Base-by-base conservation (phyloP, 228 moss, liverwort and hornwort species). In the Sphagnum magellanicum region DNA sequence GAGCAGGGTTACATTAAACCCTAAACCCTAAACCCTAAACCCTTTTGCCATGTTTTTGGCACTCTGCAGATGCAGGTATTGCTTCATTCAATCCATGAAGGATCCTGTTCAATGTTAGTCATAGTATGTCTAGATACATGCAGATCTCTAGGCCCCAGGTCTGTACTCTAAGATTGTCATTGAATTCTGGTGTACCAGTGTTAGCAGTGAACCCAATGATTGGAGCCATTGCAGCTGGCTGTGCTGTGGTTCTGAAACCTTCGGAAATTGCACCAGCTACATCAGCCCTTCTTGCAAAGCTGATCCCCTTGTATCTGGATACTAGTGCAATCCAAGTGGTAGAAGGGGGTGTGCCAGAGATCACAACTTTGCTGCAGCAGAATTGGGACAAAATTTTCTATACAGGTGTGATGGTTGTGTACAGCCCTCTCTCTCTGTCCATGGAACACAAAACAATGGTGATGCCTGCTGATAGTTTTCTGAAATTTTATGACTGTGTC, bases 341-440 rank as follows among this genome's bases (percentile, higher is more conserved):
- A 67, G 88, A 96, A 78, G 96, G 96, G 47, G 87, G 79, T 5
- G 74, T 93, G 57, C 52, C 77, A 4, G 87, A 83, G 77, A 81
- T 89, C 0, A 77, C 83, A 7, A 77, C 79, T 10, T 75, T 96
- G 50, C 80, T 96, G 15, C 82, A 86, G 60, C 89, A 88, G 71
- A 82, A 82, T 48, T 96, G 96, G 96, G 96, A 96, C 73, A 92
- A 91, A 61, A 91, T 96, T 47, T 86, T 96, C 71, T 96, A 88
- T 71, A 96, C 96, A 77, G 92, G 95, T 92, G 51, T 48, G 47
- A 50, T 8, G 6, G 53, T 55, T 12, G 55, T 55, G 55, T 32
- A 32, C 32, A 32, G 32, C 32, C 32, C 32, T 32, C 32, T 32
- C 32, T 32, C 32, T 32, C 3, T 32, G 32, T 32, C 32, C 32